A percentile compares a stretch with the other conserved stretches of the same genome.
These are phyloP conservation scores for Xanthoceras sorbifolium DNA, from an alignment of 345 rosid species.

Conservation along the genomic window DNA sequence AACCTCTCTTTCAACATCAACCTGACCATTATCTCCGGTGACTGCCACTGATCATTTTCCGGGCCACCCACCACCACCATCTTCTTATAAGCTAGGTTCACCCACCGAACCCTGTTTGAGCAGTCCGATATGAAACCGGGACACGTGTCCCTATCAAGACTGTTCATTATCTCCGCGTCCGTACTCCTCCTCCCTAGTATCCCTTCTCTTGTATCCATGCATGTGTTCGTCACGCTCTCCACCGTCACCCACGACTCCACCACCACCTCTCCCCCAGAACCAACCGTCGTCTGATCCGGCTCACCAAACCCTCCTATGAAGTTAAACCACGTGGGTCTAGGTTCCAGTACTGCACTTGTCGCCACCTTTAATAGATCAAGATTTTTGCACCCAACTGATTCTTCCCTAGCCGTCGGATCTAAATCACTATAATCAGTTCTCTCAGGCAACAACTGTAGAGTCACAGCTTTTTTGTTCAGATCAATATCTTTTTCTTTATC, in stretches of 20 bases:
- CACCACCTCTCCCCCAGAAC: background rate
- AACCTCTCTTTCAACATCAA: conserved; percentile 46
- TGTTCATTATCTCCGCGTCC: conserved; percentile 29
- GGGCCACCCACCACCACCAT: conserved; percentile 36
- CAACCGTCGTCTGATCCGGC: conserved; percentile 12
- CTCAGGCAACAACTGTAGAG: conserved; percentile 35
- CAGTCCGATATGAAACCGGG: conserved; percentile 71
- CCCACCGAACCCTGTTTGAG: conserved; percentile 52
- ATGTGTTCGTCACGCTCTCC: conserved; percentile 37
- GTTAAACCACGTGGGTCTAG: background rate
- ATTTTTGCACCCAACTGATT: background rate
- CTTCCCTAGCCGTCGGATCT: background rate
- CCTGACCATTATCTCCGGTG: conserved; percentile 40
- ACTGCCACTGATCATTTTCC: conserved; percentile 16
- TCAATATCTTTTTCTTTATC: conserved; percentile 1
- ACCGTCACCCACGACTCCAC: conserved; percentile 38
- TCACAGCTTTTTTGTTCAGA: conserved; percentile 11
- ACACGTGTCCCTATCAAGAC: conserved; percentile 62
- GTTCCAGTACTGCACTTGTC: conserved; percentile 2
- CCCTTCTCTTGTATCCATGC: conserved; percentile 27
- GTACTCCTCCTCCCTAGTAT: conserved; percentile 20
- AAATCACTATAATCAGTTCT: background rate
- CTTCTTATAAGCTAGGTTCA: conserved; percentile 60
- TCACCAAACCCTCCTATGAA: background rate
- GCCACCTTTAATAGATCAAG: background rate